Evolutionary conservation across 2,329 filamentous ascomycete genomes (phyloP).

Genomic region (Pseudogymnoascus sp.): DNA sequence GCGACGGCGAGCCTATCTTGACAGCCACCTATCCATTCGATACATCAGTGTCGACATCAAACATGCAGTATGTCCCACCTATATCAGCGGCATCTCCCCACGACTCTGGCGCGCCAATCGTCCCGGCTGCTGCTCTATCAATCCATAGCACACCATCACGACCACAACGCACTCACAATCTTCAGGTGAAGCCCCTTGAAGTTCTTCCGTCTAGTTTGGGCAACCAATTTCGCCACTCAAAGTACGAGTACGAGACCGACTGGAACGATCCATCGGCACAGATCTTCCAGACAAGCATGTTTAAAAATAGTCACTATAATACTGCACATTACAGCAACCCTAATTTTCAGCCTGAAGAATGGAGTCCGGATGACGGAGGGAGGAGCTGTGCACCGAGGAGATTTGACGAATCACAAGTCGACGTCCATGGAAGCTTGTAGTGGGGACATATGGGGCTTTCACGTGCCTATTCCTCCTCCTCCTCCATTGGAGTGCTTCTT

Average conservation of each 20-base stretch:
- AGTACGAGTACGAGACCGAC: constrained; percentile 14
- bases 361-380: constrained; percentile 26
- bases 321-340: constrained; percentile 59
- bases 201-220: not conserved
- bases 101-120: not conserved
- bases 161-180: not conserved
- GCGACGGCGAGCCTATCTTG: not conserved
- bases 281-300: constrained; percentile 41
- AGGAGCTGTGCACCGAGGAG: not conserved
- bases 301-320: constrained; percentile 60
- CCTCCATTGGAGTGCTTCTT: too few relatives aligned
- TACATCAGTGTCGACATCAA: not conserved
- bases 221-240: constrained; percentile 25
- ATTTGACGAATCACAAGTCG: not conserved
- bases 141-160: constrained; percentile 18
- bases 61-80: not conserved
- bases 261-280: constrained; percentile 20
- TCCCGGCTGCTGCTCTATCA: constrained; percentile 23
- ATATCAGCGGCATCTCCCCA: not conserved
- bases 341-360: constrained; percentile 49
- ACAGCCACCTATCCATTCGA: too few relatives aligned
- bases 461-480: too few relatives aligned
- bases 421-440: not conserved
- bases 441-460: too few relatives aligned
- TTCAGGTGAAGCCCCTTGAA: not conserved